These are phyloP conservation scores for Cercis canadensis DNA, from an alignment of 306 rosid species.

Conservation along the genomic window DNA sequence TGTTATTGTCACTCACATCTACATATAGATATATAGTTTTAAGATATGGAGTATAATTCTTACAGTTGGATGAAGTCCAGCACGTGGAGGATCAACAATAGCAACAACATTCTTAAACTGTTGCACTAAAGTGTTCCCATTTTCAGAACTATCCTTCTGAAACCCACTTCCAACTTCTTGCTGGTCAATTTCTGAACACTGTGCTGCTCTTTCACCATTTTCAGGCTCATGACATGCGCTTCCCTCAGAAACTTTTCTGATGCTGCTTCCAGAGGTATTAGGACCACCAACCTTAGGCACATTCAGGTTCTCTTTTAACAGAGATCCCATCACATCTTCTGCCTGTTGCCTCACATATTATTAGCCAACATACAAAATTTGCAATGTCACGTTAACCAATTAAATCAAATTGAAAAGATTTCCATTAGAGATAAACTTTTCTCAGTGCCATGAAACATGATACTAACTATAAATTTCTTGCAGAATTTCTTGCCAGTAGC, in stretches of 20 bases:
- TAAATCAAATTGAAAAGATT: constrained; percentile 9
- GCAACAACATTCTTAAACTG: constrained; percentile 86
- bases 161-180: constrained; percentile 48
- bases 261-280: constrained; percentile 39
- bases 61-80: constrained; percentile 95
- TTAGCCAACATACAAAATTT: constrained; percentile 30
- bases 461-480: constrained; percentile 13
- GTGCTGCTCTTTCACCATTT: constrained; percentile 47
- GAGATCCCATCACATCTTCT: constrained; percentile 89
- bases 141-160: constrained; percentile 51
- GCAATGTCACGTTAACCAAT: constrained; percentile 14
- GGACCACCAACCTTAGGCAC: constrained; percentile 47
- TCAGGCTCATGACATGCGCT: constrained; percentile 47
- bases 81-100: constrained; percentile 97
- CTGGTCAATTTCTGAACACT: constrained; percentile 46
- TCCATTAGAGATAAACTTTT: constrained; percentile 10
- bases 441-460: neutral
- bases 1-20: constrained; percentile 3
- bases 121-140: constrained; percentile 42
- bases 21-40: neutral
- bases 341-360: constrained; percentile 64
- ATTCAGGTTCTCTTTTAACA: constrained; percentile 74
- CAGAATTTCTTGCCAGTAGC: constrained; percentile 13
- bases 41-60: constrained; percentile 45
- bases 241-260: constrained; percentile 40